Conservation (phyloP, 352 stramenopile genomes). For the Aphanomyces stellatus region DNA sequence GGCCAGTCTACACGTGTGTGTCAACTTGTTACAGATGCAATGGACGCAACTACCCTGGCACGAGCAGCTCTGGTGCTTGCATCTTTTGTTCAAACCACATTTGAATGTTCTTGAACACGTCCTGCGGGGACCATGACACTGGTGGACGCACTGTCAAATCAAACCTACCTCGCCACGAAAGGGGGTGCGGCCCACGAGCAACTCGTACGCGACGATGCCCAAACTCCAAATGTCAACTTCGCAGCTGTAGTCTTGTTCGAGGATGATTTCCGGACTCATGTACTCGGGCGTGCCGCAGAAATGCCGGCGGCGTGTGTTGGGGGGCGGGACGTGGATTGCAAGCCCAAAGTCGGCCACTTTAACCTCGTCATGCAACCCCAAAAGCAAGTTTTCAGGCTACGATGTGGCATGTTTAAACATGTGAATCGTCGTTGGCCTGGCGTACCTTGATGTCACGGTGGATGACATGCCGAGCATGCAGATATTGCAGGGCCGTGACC, state of each 20-base stretch:
- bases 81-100: conserved; percentile 1
- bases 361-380: conserved; percentile 62
- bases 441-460: conserved; percentile 83
- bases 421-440: neutral
- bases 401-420: neutral
- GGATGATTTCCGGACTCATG: conserved; percentile 73
- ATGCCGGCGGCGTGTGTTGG: conserved; percentile 47
- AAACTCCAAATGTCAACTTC: conserved; percentile 75
- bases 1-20: neutral
- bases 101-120: neutral
- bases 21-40: neutral
- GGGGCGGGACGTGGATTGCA: conserved; percentile 67
- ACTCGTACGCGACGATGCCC: conserved; percentile 73
- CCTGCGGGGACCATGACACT: neutral
- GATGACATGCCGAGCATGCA: conserved; percentile 71
- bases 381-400: conserved; percentile 75
- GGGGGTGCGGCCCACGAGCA: conserved; percentile 65
- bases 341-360: conserved; percentile 86
- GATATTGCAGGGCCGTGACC: conserved; percentile 62
- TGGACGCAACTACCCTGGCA: neutral
- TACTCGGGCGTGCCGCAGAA: conserved; percentile 84
- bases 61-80: neutral
- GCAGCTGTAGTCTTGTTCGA: conserved; percentile 52
- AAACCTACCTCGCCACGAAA: conserved; percentile 45
- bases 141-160: neutral